phyloP scores from a whole-genome alignment of 1,139 yeast genomes.

The Diutina pseudorugosa region DNA sequence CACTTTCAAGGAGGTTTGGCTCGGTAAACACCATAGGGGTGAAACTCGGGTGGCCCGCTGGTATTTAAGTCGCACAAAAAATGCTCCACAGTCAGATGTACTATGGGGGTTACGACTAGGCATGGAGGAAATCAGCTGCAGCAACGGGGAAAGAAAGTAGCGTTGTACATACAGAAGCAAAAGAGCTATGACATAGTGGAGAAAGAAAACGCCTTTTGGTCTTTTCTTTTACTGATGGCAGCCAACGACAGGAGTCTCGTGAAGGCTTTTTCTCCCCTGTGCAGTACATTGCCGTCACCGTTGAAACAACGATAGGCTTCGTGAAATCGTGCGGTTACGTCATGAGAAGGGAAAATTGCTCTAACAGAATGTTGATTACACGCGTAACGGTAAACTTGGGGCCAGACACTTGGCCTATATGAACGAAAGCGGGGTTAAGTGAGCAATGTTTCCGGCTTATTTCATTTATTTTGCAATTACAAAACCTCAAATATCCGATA shows the following conservation, averaged over 20 bases:
- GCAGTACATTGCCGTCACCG: not conserved
- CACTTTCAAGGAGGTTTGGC: not conserved
- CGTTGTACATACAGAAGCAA: not conserved
- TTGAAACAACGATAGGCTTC: no score
- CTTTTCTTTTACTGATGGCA: not conserved
- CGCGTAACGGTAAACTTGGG: not conserved
- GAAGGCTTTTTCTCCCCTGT: not conserved
- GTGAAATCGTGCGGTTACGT: not conserved
- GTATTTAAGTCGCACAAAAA: not conserved
- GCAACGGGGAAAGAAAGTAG: not conserved
- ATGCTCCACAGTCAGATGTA: not conserved
- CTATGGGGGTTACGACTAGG: not conserved
- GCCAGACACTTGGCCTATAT: not conserved
- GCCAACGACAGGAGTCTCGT: not conserved
- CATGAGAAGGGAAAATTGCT: not conserved
- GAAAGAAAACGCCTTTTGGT: not conserved
- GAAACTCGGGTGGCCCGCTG: not conserved
- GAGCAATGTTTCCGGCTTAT: not conserved
- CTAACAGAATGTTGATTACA: not conserved
- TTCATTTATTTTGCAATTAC: not conserved
- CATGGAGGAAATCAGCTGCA: not conserved
- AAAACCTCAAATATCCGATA: not conserved
- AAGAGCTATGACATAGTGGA: not conserved
- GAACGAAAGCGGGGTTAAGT: not conserved
- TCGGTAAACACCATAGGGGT: not conserved